Percentiles rank a stretch among this genome's conserved stretches.
Evolutionary conservation across 2,329 filamentous ascomycete species (phyloP).

Genomic region (Colletotrichum australisinense): DNA sequence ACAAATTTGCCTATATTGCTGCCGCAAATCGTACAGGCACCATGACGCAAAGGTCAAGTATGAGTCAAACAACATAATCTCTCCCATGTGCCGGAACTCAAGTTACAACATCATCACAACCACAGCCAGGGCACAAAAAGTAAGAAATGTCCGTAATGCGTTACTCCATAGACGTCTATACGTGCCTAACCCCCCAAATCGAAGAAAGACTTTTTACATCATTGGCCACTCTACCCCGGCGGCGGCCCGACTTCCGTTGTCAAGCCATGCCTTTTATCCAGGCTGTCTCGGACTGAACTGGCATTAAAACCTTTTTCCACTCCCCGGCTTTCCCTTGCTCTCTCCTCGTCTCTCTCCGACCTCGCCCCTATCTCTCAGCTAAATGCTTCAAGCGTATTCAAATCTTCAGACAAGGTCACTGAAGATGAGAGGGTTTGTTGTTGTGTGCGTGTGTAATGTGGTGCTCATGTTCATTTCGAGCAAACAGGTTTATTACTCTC

Average conservation of each 20-base stretch:
- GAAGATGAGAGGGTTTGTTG: neutral
- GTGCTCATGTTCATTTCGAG: neutral
- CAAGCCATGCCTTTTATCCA: constrained; percentile 29
- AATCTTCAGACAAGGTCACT: neutral
- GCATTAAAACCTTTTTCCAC: constrained; percentile 8
- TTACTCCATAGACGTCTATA: constrained; percentile 36
- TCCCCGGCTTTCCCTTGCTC: neutral
- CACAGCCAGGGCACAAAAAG: neutral
- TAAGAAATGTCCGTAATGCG: constrained; percentile 35
- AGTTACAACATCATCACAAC: neutral
- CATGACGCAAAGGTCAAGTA: too few species aligned
- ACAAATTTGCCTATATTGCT: too few species aligned
- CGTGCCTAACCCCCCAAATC: constrained; percentile 24
- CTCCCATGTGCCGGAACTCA: neutral
- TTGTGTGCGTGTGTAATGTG: neutral
- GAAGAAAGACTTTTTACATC: constrained; percentile 37
- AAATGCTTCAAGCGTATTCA: neutral
- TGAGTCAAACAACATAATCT: neutral
- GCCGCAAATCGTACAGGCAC: too few species aligned
- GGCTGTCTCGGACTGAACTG: constrained; percentile 16
- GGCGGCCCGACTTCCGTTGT: constrained; percentile 17
- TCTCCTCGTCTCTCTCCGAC: neutral
- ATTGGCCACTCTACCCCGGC: constrained; percentile 25
- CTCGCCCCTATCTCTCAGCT: neutral
- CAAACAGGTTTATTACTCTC: neutral